A percentile compares a stretch with the other conserved stretches of the same genome.
Conservation (phyloP, 371 early-diverging fungal species). For the Lichtheimia hyalospora region DNA sequence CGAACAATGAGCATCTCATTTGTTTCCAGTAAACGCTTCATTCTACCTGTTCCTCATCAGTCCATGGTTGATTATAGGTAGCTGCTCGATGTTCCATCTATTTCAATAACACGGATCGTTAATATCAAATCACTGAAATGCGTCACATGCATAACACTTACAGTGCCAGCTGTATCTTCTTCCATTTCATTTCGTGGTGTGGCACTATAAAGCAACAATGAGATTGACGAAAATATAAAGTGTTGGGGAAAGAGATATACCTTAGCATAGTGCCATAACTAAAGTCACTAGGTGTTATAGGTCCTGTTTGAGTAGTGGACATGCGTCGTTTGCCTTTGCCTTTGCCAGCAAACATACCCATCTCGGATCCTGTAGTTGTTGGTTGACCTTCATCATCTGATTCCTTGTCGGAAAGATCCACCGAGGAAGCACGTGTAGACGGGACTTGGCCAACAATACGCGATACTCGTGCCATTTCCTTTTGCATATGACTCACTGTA, state of each 20-base stretch:
- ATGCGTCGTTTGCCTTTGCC: conserved; percentile 42
- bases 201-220: too few relatives aligned
- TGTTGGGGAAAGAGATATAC: too few relatives aligned
- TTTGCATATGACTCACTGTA: conserved; percentile 23
- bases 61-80: conserved; percentile 62
- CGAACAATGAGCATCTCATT: not conserved
- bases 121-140: not conserved
- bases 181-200: too few relatives aligned
- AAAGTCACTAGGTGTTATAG: conserved; percentile 1
- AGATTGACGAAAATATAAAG: too few relatives aligned
- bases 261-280: too few relatives aligned
- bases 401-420: conserved; percentile 45
- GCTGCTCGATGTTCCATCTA: conserved; percentile 21
- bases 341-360: conserved; percentile 17
- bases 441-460: conserved; percentile 37
- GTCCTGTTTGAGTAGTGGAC: conserved; percentile 27
- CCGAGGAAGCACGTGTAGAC: conserved; percentile 36
- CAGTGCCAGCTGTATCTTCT: too few relatives aligned
- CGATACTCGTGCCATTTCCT: conserved; percentile 33
- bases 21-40: too few relatives aligned
- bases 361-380: not conserved
- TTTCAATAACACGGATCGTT: not conserved
- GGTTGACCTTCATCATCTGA: conserved; percentile 23
- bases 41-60: conserved; percentile 63
- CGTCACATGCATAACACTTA: not conserved